A percentile compares a stretch with the other conserved stretches of the same genome.
Conservation (phyloP, 2,329 filamentous ascomycete genomes). For the Colletotrichum coccodes region DNA sequence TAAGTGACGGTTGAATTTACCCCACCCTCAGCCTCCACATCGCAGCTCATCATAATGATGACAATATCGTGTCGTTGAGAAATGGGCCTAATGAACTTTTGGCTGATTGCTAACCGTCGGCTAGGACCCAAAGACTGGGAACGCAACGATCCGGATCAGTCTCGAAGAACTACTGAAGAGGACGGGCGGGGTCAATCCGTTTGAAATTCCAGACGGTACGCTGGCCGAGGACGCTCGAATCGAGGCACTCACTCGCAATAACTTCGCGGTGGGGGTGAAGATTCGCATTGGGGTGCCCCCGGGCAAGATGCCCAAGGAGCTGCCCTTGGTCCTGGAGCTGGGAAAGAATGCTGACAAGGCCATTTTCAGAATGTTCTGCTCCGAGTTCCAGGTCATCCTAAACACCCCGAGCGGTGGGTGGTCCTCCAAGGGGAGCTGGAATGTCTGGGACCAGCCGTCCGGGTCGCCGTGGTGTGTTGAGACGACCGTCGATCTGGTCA, state of each 20-base stretch:
- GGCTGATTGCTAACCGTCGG: neutral
- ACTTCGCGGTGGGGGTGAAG: neutral
- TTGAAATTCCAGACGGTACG: neutral
- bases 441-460: neutral
- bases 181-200: neutral
- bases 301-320: neutral
- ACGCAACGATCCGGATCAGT: neutral
- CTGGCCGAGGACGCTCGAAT: neutral
- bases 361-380: neutral
- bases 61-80: neutral
- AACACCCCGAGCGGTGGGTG: neutral
- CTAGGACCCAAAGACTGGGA: neutral
- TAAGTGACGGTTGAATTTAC: neutral
- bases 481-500: neutral
- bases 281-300: neutral
- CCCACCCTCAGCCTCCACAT: neutral
- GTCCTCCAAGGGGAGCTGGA: neutral
- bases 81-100: neutral
- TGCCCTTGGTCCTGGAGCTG: neutral
- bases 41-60: neutral
- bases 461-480: neutral
- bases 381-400: neutral
- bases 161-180: neutral
- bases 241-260: neutral
- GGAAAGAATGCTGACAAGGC: neutral